Base-by-base conservation (phyloP, 805 yeast species). In the Monosporozyma solicola region DNA sequence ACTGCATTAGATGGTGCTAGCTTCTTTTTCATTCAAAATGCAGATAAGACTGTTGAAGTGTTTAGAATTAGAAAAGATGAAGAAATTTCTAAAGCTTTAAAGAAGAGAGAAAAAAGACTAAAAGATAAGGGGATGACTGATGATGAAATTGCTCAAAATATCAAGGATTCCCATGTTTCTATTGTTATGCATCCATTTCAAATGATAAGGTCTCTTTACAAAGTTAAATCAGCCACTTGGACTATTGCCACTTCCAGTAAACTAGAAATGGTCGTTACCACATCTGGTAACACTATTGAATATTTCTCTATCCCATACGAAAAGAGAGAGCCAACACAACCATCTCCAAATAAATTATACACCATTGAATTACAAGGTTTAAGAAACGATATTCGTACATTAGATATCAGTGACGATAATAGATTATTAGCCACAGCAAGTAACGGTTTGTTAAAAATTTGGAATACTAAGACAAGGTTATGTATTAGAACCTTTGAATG, bases 401-500 rank as follows among this genome's bases (percentile, higher is more conserved):
- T 88, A 64, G 91, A 89, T 59, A 75, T 94, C 37, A 85, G 95
- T 53, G 80, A 82, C 52, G 97, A 92, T 70, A 81, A 84, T 66
- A 82, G 81, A 65, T 72, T 94, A 54, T 72, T 92, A 44, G 95
- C 90, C 2, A 85, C 96, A 1, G 97, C 96, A 0, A 85, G 97
- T 2, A 89, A 90, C 63, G 97, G 97, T 24, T 79, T 81, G 58
- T 71, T 94, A 56, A 94, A 94, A 64, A 76, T 94, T 24, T 91
- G 97, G 97, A 94, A 94, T 64, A 66, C 85, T 31, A 76, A 76
- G 56, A 82, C 92, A 1, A 75, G 73, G 20, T 79, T 82, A 56
- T 92, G 96, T 60, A 76, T 94, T 49, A 78, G 99, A 63, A 85
- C 95, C 0, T 86, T 94, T 63, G 91, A 84, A 37, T 80, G 95